Percentiles rank a stretch among this genome's conserved stretches.
phyloP scores from a whole-genome alignment of 2,329 filamentous ascomycete genomes.

The Aspergillus sojae region DNA sequence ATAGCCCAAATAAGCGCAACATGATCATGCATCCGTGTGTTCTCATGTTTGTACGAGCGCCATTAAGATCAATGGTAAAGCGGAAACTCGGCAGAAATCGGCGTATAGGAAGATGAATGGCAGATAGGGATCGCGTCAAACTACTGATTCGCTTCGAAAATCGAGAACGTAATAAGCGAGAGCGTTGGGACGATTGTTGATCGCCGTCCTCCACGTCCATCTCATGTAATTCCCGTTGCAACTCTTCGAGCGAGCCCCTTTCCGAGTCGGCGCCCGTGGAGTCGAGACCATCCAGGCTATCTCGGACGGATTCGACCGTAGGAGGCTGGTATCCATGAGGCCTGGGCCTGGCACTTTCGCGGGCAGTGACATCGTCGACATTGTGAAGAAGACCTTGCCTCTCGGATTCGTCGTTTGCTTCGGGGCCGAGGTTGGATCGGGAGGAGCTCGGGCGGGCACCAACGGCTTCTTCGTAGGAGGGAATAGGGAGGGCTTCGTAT shows the following conservation, averaged over 20 bases:
- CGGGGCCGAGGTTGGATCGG: constrained; percentile 51
- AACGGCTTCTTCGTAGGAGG: constrained; percentile 79
- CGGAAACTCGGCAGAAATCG: constrained; percentile 47
- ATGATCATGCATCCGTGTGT: constrained; percentile 66
- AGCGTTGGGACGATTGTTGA: constrained; percentile 34
- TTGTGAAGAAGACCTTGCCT: constrained; percentile 72
- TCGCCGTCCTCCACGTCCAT: constrained; percentile 78
- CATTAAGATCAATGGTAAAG: constrained; percentile 43
- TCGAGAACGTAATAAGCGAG: constrained; percentile 46
- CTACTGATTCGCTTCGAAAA: constrained; percentile 61
- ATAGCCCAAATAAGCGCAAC: constrained; percentile 72
- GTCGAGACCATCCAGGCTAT: constrained; percentile 58
- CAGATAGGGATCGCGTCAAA: constrained; percentile 60
- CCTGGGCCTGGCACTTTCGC: constrained; percentile 45
- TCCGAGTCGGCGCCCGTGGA: constrained; percentile 58
- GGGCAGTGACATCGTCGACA: constrained; percentile 43
- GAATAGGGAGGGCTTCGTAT: constrained; percentile 71
- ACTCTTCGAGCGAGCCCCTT: constrained; percentile 60
- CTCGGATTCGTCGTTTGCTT: constrained; percentile 71
- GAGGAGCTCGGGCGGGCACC: constrained; percentile 60
- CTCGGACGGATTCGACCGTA: constrained; percentile 78
- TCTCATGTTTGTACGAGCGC: constrained; percentile 39
- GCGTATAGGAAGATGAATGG: constrained; percentile 55
- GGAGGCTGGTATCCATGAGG: constrained; percentile 72
- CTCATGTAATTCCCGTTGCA: constrained; percentile 83